Evolutionary conservation across 202 grass and related monocot genomes (phyloP).

Genomic region (Zizania palustris): DNA sequence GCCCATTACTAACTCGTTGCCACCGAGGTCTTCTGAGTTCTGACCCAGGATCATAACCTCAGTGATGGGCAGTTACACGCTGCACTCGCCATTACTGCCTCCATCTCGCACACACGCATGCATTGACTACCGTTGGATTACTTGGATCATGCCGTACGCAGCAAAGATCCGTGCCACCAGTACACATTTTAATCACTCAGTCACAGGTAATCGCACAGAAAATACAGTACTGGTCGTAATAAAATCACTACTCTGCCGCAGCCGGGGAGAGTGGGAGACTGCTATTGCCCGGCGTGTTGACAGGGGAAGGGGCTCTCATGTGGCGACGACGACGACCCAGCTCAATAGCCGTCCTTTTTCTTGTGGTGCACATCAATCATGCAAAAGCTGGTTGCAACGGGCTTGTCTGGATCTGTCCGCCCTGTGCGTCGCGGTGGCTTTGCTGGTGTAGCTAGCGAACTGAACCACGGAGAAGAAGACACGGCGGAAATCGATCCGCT

Average conservation of each 20-base stretch:
- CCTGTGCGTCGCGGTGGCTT: slow-evolving; percentile 4
- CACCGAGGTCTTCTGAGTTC: background rate
- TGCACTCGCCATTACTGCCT: background rate
- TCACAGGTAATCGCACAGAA: no score
- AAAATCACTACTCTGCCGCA: no score
- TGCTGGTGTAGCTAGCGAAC: background rate
- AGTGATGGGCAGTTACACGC: slow-evolving; percentile 11
- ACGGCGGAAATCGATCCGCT: no score
- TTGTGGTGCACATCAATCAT: slow-evolving; percentile 32
- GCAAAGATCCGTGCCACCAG: no score
- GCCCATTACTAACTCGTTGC: slow-evolving; percentile 22
- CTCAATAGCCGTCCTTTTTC: background rate
- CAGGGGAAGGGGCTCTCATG: no score
- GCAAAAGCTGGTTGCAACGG: background rate
- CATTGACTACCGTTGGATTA: background rate
- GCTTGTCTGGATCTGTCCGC: background rate
- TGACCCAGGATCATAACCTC: background rate
- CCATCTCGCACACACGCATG: background rate
- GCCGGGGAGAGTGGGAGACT: background rate
- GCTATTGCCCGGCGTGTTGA: background rate
- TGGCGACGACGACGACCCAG: background rate
- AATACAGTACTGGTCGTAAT: no score
- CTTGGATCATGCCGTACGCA: no score
- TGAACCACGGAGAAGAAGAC: no score
- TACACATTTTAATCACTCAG: no score